Percentiles rank a stretch among this genome's conserved stretches.
Evolutionary conservation across 345 rosid genomes (phyloP).

Genomic region (Eucalyptus erythrocorys): DNA sequence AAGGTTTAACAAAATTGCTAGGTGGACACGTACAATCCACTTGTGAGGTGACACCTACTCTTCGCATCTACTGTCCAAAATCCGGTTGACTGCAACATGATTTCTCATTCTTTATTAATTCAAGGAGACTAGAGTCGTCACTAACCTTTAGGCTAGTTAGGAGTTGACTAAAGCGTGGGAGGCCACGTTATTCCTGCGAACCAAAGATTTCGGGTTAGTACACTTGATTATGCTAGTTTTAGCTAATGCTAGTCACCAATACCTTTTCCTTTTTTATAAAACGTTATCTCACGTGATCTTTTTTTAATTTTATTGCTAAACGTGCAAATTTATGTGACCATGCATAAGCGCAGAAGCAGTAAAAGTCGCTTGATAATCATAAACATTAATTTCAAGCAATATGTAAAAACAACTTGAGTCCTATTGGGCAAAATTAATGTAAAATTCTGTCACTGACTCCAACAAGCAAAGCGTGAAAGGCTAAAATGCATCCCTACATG

Average conservation of each 20-base stretch:
- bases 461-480: not conserved
- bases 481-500: too few relatives aligned
- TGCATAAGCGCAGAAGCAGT: too few relatives aligned
- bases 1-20: not conserved
- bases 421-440: not conserved
- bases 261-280: too few relatives aligned
- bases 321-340: too few relatives aligned
- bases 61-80: not conserved
- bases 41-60: not conserved
- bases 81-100: not conserved
- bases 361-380: too few relatives aligned
- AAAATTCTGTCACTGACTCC: not conserved
- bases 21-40: not conserved
- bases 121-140: not conserved
- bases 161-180: not conserved
- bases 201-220: not conserved
- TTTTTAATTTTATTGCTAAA: too few relatives aligned
- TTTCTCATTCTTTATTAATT: not conserved
- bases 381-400: too few relatives aligned
- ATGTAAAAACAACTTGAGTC: too few relatives aligned
- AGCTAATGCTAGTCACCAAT: too few relatives aligned
- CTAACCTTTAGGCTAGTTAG: not conserved
- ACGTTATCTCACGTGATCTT: too few relatives aligned
- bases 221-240: too few relatives aligned
- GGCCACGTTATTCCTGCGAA: not conserved